Evolutionary conservation across 164 flowering plant species (phyloP).

Genomic region (Dillenia turbinata): DNA sequence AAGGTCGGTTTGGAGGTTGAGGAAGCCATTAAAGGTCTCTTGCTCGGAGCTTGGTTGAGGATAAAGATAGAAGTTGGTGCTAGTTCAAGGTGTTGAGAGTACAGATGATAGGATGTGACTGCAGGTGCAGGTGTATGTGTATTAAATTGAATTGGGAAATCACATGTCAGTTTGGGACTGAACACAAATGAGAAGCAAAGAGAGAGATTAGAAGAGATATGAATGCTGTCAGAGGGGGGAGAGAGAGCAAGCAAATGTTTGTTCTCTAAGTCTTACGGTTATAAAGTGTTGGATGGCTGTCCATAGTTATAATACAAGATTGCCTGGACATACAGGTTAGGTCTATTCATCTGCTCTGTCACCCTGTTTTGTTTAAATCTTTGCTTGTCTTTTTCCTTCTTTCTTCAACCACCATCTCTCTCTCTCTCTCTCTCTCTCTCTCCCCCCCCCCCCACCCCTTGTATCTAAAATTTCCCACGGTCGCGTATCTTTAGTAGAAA

Average conservation of each 20-base stretch:
- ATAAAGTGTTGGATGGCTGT: too few relatives aligned
- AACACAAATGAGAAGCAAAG: constrained; percentile 3
- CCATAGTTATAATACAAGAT: too few relatives aligned
- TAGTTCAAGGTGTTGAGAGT: neutral
- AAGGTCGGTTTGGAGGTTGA: constrained; percentile 9
- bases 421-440: too few relatives aligned
- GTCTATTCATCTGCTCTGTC: too few relatives aligned
- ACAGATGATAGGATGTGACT: constrained; percentile 1
- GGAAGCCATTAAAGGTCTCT: constrained; percentile 20
- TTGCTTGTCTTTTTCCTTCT: too few relatives aligned
- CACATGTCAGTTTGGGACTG: constrained; percentile 23
- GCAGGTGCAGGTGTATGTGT: constrained; percentile 5
- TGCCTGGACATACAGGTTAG: too few relatives aligned
- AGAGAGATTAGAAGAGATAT: neutral
- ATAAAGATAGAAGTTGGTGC: constrained; percentile 5
- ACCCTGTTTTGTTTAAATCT: too few relatives aligned
- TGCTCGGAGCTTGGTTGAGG: constrained; percentile 3
- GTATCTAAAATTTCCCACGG: too few relatives aligned
- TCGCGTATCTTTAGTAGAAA: too few relatives aligned
- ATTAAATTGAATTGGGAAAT: constrained; percentile 17
- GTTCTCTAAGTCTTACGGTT: too few relatives aligned
- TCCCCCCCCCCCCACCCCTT: too few relatives aligned
- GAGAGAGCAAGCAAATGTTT: neutral
- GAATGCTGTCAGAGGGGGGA: constrained; percentile 5
- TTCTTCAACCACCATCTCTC: too few relatives aligned